Conservation (phyloP, 2,329 filamentous ascomycete species). For the Talaromyces sp. region DNA sequence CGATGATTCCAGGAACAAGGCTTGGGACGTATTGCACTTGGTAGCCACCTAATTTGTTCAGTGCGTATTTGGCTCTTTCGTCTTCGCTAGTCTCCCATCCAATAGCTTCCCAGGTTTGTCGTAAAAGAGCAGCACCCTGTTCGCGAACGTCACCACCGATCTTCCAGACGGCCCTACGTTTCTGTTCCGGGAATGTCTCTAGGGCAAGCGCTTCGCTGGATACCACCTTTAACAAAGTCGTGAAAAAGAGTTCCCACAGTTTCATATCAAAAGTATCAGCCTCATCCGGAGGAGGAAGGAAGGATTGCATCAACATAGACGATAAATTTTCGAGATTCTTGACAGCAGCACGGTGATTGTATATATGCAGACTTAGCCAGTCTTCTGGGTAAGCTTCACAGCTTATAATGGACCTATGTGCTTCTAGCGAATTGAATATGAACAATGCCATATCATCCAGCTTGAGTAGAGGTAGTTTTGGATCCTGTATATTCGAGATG, state of each 20-base stretch:
- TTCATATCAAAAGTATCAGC: constrained; percentile 89
- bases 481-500: constrained; percentile 68
- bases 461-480: constrained; percentile 73
- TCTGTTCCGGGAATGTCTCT: constrained; percentile 96
- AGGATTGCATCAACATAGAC: constrained; percentile 72
- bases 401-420: constrained; percentile 82
- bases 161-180: constrained; percentile 94
- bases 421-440: constrained; percentile 72
- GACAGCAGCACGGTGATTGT: constrained; percentile 87
- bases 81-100: constrained; percentile 89
- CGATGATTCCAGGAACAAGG: constrained; percentile 84
- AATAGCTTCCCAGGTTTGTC: constrained; percentile 87
- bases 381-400: constrained; percentile 83
- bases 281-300: constrained; percentile 84
- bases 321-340: constrained; percentile 78
- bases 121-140: constrained; percentile 79
- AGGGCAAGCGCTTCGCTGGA: constrained; percentile 83
- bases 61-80: constrained; percentile 70
- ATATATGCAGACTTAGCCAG: constrained; percentile 92
- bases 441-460: constrained; percentile 72
- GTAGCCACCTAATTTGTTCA: constrained; percentile 87
- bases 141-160: constrained; percentile 95
- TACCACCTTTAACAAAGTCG: constrained; percentile 80
- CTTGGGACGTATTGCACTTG: constrained; percentile 97
- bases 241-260: constrained; percentile 91